phyloP scores from a whole-genome alignment of 257 asterid genomes.

The Prunella vulgaris region DNA sequence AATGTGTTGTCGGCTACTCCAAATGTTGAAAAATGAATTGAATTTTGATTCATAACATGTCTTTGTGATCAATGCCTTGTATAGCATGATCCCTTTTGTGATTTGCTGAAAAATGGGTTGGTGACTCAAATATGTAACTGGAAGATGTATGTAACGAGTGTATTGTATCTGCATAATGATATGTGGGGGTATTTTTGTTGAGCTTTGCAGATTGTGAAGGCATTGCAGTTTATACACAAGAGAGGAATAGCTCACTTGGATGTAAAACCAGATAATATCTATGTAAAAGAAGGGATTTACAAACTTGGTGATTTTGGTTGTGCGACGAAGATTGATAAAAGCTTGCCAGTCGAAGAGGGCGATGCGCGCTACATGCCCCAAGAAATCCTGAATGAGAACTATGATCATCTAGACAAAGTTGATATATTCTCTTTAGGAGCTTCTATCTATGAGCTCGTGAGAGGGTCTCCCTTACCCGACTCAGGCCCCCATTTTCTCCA shows the following conservation, averaged over 20 bases:
- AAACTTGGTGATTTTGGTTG: conserved; percentile 98
- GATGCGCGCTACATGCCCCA: conserved; percentile 99
- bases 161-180: neutral
- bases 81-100: neutral
- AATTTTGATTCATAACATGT: no score
- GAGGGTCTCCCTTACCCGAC: conserved; percentile 70
- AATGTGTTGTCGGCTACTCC: no score
- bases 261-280: conserved; percentile 89
- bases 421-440: conserved; percentile 93
- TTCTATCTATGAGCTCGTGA: conserved; percentile 70
- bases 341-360: conserved; percentile 92
- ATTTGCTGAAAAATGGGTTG: neutral
- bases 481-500: conserved; percentile 71
- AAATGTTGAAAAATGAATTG: no score
- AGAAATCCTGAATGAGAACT: conserved; percentile 84
- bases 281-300: conserved; percentile 72
- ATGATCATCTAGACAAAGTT: conserved; percentile 80
- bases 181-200: neutral
- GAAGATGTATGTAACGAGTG: neutral
- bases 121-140: conserved; percentile 1
- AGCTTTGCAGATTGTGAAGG: conserved; percentile 70
- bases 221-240: conserved; percentile 70
- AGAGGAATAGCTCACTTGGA: conserved; percentile 84
- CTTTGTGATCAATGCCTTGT: neutral
- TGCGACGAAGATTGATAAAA: conserved; percentile 69